These are phyloP conservation scores for Rhizopogon roseolus DNA, from an alignment of 768 basidiomycete genomes.

Conservation along the genomic window DNA sequence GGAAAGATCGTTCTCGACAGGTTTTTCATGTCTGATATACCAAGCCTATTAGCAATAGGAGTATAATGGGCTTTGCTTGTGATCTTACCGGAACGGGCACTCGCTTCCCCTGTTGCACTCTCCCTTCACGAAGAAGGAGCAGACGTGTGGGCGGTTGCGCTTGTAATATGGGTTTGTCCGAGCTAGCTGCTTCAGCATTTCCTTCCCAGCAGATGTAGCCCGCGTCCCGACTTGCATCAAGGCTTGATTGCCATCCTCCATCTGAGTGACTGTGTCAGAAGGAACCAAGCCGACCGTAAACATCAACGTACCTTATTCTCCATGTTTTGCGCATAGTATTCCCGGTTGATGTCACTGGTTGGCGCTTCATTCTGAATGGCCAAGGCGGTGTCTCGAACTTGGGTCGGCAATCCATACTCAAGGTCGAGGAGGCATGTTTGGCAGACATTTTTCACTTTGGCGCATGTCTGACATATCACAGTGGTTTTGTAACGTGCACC, in stretches of 20 bases:
- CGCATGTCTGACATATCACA: conserved; percentile 94
- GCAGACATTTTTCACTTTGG: conserved; percentile 94
- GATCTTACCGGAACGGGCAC: conserved; percentile 74
- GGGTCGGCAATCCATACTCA: conserved; percentile 93
- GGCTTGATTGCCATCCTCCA: conserved; percentile 63
- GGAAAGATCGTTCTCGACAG: conserved; percentile 73
- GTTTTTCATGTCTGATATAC: conserved; percentile 74
- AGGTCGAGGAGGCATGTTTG: conserved; percentile 97
- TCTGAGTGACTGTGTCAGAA: conserved; percentile 33
- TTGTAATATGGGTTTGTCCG: conserved; percentile 97
- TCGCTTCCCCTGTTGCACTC: conserved; percentile 88
- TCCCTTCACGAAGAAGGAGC: conserved; percentile 94
- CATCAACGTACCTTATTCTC: conserved; percentile 59
- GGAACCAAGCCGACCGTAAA: background rate
- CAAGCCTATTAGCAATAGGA: conserved; percentile 1
- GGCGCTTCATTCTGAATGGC: conserved; percentile 84
- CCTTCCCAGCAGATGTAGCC: conserved; percentile 80
- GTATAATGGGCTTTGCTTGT: conserved; percentile 11
- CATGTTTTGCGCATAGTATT: conserved; percentile 93
- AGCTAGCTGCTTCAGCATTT: conserved; percentile 94
- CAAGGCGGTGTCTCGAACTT: conserved; percentile 94
- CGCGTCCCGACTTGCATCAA: conserved; percentile 51
- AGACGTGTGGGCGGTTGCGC: conserved; percentile 89
- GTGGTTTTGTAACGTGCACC: conserved; percentile 96
- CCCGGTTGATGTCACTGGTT: conserved; percentile 94